Percentiles rank a stretch among this genome's conserved stretches.
Conservation (phyloP, 2,329 filamentous ascomycete species). For the Neoarthrinium moseri region DNA sequence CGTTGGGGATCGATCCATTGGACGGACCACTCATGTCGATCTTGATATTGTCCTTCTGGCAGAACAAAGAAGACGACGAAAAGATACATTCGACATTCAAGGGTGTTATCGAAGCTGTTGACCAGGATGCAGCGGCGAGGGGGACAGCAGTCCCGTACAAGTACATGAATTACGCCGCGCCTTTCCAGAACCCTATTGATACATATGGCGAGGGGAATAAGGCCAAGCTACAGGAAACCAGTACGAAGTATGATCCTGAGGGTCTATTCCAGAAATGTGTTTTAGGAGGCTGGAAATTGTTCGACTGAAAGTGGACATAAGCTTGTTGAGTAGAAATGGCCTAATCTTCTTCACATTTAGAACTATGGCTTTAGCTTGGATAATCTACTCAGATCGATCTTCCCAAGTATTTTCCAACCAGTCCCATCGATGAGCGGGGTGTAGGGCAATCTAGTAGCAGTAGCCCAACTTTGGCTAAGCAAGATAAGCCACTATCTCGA, state of each 20-base stretch:
- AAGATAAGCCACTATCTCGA: no score
- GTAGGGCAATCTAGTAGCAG: no score
- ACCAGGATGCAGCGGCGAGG: background rate
- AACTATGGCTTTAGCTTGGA: background rate
- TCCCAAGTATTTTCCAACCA: background rate
- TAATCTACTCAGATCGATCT: background rate
- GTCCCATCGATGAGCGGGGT: no score
- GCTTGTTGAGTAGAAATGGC: no score
- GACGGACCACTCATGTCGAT: background rate
- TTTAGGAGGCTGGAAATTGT: conserved; percentile 19
- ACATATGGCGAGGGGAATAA: conserved; percentile 16
- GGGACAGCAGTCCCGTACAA: background rate
- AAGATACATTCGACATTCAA: background rate
- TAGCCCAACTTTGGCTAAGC: no score
- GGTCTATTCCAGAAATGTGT: conserved; percentile 24
- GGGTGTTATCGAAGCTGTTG: background rate
- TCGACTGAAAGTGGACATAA: no score
- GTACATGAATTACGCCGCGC: conserved; percentile 18
- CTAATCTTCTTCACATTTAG: background rate
- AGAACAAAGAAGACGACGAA: background rate
- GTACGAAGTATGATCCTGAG: conserved; percentile 22
- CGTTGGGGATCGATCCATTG: background rate
- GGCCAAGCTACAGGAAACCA: conserved; percentile 13
- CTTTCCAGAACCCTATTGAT: conserved; percentile 16
- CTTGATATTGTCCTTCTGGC: background rate